Base-by-base conservation (phyloP, 352 stramenopile genomes). In the Bremia lactucae region DNA sequence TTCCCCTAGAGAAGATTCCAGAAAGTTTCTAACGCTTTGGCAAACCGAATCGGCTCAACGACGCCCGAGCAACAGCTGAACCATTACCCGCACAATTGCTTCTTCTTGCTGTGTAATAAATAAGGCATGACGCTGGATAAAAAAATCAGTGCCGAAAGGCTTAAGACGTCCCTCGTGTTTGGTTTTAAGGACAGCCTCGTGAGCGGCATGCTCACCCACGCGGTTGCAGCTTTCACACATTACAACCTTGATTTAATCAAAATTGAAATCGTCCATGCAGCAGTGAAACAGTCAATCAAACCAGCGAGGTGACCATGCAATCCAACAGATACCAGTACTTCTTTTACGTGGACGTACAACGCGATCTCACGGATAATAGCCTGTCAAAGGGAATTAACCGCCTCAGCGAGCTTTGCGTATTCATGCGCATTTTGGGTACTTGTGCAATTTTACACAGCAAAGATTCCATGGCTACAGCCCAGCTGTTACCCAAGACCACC, bases 21-120 rank as follows among this genome's bases (percentile, higher is more conserved):
- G n/a, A n/a, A n/a, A n/a, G n/a, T n/a, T n/a, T n/a, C n/a, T n/a
- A n/a, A n/a, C n/a, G n/a, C n/a, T n/a, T n/a, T n/a, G n/a, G n/a
- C n/a, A n/a, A n/a, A n/a, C n/a, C n/a, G n/a, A n/a, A n/a, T n/a
- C n/a, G n/a, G n/a, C n/a, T 4, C 2, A 4, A 13, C 13, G 13
- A 48, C 42, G 11, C 31, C 46, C 0, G 46, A 49, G 14, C 25
- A 61, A 24, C 78, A 94, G 48, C 72, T 90, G 42, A 65, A 89
- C 34, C 45, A 68, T 15, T 78, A 64, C 42, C 36, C 42, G 3
- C 56, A 60, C 61, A 98, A 94, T 24, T 79, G 93, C 33, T 98
- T 98, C 63, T 63, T 85, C 46, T 57, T 87, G 36, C 72, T 97
- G 14, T 60, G 87, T 38, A 71, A 93, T 58, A 66, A 59, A 24